Evolutionary conservation across 345 rosid genomes (phyloP).

Genomic region (Gossypium stocksii): DNA sequence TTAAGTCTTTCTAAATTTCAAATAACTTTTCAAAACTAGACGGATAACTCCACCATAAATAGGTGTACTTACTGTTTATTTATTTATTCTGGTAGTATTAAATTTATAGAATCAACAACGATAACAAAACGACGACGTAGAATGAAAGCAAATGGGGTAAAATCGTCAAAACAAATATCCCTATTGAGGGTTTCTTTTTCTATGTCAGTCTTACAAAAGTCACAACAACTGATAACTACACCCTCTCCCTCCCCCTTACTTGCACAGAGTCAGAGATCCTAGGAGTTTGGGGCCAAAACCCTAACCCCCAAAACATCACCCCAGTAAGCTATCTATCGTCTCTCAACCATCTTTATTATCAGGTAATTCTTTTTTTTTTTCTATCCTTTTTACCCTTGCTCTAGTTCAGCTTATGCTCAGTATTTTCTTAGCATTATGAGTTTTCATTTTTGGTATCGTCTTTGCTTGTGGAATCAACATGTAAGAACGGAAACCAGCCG

Average conservation of each 20-base stretch:
- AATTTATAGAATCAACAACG: too few species aligned
- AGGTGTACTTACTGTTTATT: too few species aligned
- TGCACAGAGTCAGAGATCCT: neutral
- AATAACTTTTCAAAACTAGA: too few species aligned
- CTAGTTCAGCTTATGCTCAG: neutral
- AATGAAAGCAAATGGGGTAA: too few species aligned
- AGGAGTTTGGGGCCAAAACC: neutral
- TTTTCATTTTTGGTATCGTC: neutral
- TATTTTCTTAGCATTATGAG: neutral
- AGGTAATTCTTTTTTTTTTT: neutral
- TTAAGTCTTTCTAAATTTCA: accelerated
- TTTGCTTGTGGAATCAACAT: neutral
- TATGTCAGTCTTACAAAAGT: too few species aligned
- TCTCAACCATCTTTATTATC: neutral
- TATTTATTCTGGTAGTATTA: too few species aligned
- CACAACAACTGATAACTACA: too few species aligned
- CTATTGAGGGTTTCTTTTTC: neutral
- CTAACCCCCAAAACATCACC: neutral
- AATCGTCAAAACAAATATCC: neutral
- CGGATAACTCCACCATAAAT: accelerated
- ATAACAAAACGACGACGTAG: too few species aligned
- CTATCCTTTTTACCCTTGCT: neutral
- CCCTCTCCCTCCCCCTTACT: too few species aligned
- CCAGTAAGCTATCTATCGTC: neutral
- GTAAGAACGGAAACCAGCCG: neutral